Base-by-base conservation (phyloP, 768 basidiomycete species). In the Termitomyces eurrhizus region DNA sequence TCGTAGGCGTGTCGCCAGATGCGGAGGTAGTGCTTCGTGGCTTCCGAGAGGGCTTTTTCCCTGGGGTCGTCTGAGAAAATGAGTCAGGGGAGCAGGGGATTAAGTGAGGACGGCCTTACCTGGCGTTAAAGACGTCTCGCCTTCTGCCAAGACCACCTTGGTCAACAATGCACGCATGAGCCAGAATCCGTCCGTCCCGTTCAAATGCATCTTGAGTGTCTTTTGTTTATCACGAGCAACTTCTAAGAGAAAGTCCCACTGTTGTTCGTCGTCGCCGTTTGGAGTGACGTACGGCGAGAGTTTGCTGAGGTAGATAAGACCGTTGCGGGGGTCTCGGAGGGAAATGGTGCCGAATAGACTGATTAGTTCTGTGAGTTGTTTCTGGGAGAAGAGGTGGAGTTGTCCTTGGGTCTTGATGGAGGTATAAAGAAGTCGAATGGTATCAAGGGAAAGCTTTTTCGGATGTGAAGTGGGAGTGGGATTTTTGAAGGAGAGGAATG, bases 151-250 rank as follows among this genome's bases (percentile, higher is more conserved):
- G n/a, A 65, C 66, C 26, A 69, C 66, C 35, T 63, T 63, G 14
- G 73, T 75, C 9, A 84, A 70, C 35, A 73, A 66, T 13, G 80
- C 80, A 37, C 73, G 79, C 81, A 89, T 82, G 51, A 83, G 67
- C 87, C 87, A 89, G 69, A 83, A 89, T 52, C 77, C 75, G 67
- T 89, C 86, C n/a, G 78, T 74, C 46, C 73, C 70, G 16, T 66
- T 68, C 45, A 81, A 65, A 9, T 60, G 16, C 59, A 74, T 68
- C 41, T 70, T 73, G n/a, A 72, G 59, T 39, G 62, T 58, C 41
- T 50, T 57, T 41, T 68, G 64, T 69, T 86, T 87, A 65, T 81
- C 79, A 39, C 66, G 69, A 9, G 75, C 76, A 12, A 88, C 64
- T 55, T 76, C 72, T 49, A 77, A 52, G 12, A 87, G 69, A 53